These are phyloP conservation scores for Aeschynomene evenia DNA, from an alignment of 306 rosid genomes.

Conservation along the genomic window DNA sequence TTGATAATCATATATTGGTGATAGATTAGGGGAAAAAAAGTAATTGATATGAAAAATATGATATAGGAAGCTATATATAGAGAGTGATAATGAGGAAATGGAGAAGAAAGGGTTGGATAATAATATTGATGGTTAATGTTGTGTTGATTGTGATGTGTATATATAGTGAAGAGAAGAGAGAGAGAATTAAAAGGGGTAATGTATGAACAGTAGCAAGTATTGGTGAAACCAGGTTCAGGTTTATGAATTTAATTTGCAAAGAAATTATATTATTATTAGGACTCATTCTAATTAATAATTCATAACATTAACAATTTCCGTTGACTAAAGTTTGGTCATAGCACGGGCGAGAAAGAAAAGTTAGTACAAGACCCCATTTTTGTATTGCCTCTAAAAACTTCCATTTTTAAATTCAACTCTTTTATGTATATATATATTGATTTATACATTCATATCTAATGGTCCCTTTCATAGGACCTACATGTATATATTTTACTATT, in stretches of 20 bases:
- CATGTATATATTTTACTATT: background rate
- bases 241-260: no score
- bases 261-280: no score
- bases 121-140: background rate
- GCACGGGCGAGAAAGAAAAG: conserved; percentile 12
- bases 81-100: background rate
- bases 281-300: conserved; percentile 16
- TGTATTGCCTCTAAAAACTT: background rate
- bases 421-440: no score
- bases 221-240: conserved; percentile 39
- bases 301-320: conserved; percentile 32
- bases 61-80: no score
- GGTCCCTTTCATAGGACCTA: conserved; percentile 42
- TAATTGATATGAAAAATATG: background rate
- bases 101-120: background rate
- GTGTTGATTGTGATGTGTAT: conserved; percentile 20
- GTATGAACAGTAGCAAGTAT: conserved; percentile 48
- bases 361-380: background rate
- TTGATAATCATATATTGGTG: no score
- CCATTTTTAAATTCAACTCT: background rate
- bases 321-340: conserved; percentile 61
- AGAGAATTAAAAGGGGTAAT: conserved; percentile 4
- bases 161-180: conserved; percentile 35
- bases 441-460: background rate
- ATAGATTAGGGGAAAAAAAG: no score